Base-by-base conservation (phyloP, 1,139 yeast genomes). In the Kodamaea derodonti region DNA sequence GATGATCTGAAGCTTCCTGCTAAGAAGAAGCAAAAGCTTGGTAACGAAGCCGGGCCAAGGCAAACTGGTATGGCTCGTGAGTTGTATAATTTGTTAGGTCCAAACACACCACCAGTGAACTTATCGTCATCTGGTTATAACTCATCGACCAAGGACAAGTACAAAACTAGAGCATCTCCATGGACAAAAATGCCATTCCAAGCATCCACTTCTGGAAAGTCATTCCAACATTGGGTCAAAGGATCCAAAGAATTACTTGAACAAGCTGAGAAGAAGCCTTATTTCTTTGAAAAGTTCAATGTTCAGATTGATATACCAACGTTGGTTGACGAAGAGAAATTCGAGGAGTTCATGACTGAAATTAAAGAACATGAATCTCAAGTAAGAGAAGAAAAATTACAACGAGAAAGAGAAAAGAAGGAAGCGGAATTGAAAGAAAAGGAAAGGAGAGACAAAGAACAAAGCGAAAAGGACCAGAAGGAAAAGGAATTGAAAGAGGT, bases 41-140 rank as follows among this genome's bases (percentile, higher is more conserved):
- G 30, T 6, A 18, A 27, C 16, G 51, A 42, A 6, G 27, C 27
- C 9, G 38, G 40, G 10, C 67, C 69, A 4, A 71, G 72, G 41
- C 75, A 73, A 42, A 78, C 86, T 13, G 96, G 96, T 14, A 84
- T 92, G 79, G 94, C 87, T 43, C 72, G 98, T 46, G 98, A 92
- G 56, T 67, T 92, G 35, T 90, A 84, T 58, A 84, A 84, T 47
- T 69, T 94, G 39, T 65, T 94, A 27, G 98, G 99, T 2, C 92
- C 94, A 27, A 88, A 87, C 56, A 80, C 95, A 2, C 97, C 98
- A 0, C 94, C 98, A 1, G 78, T 88, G 3, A 69, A 68, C 31
- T 52, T 79, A 11, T 36, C 49, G 10, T 62, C 75, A n/a, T 69
- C 75, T 6, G 71, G 75, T 9, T 52, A 65, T 24, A 65, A 63